Base-by-base conservation (phyloP, 2,329 filamentous ascomycete species). In the Chaetomiaceae sp. region DNA sequence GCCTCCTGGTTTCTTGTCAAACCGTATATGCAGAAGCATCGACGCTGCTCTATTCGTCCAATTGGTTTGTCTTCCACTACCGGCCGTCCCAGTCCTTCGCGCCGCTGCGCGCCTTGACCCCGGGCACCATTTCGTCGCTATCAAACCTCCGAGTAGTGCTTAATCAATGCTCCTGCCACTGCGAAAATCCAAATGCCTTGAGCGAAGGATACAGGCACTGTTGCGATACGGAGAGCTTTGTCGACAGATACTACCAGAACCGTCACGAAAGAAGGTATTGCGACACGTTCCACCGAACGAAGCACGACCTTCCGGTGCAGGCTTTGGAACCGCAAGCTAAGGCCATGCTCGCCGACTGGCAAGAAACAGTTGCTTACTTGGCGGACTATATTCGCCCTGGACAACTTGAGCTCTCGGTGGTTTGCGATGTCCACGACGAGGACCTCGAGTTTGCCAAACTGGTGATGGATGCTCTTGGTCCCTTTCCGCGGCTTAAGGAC, bases 141-240 rank as follows among this genome's bases (percentile, higher is more conserved):
- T 32, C 21, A 11, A 23, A 37, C 32, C 27, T 50, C 23, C 29
- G 36, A 16, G n/a, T 54, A 8, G 13, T 53, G 2, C 44, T 53
- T 18, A 53, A 53, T 30, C 44, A 53, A 25, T 2, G 16, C 3
- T 53, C 51, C 3, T 53, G 51, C n/a, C 51, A 53, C 8, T 16
- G 25, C 18, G 16, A 23, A 1, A 7, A 7, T 5, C 5, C 9
- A n/a, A n/a, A n/a, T n/a, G n/a, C n/a, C n/a, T n/a, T n/a, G n/a
- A n/a, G n/a, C n/a, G n/a, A n/a, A n/a, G n/a, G n/a, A n/a, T n/a
- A n/a, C n/a, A n/a, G n/a, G n/a, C n/a, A n/a, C n/a, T n/a, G n/a
- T n/a, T n/a, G n/a, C n/a, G n/a, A n/a, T n/a, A n/a, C n/a, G n/a
- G n/a, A n/a, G n/a, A n/a, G n/a, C n/a, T n/a, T n/a, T n/a, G n/a